Base-by-base conservation (phyloP, 1,284 basidiomycete species). In the Fomitopsis pinicola region DNA sequence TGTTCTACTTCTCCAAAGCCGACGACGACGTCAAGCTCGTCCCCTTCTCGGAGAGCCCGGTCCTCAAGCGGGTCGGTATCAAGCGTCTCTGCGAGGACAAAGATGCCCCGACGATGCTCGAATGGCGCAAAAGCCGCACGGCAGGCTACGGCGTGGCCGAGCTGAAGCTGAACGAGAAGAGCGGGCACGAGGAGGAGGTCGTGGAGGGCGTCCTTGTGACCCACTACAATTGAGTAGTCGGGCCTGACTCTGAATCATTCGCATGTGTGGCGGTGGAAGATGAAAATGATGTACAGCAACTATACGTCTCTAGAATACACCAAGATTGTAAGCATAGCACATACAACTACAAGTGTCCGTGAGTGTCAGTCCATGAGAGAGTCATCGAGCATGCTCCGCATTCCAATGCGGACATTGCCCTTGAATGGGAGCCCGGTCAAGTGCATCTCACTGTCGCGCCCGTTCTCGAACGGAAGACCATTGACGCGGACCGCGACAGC, bases 331-430 rank as follows among this genome's bases (percentile, higher is more conserved):
- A 33, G n/a, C 19, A 54, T 54, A 54, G 12, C 35, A 38, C 5
- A 22, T 36, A 54, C 12, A 54, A 19, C 19, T n/a, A 33, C 48
- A n/a, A 12, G 14, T 5, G 7, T 38, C n/a, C 52, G n/a, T 17
- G 28, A 17, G 17, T 5, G n/a, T 40, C 12, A 54, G 52, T 54
- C 52, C 52, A 54, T 54, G 52, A 57, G 15, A 26, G n/a, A 3
- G 10, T 10, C 42, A 7, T 56, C 58, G 36, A 63, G 42, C 42
- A 57, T 55, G 44, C 57, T 70, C 68, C 81, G 85, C 81, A 86
- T 89, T 59, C 87, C 85, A 15, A 92, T 77, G 50, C 77, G 77
- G 5, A 92, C 85, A 59, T 76, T 83, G 3, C 90, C 89, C 56
- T 78, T 77, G 66, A 92, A 85, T 14, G 90, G 89, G 6, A 92